Evolutionary conservation across 2,329 filamentous ascomycete genomes (phyloP).

Genomic region (Escovopsis weberi): DNA sequence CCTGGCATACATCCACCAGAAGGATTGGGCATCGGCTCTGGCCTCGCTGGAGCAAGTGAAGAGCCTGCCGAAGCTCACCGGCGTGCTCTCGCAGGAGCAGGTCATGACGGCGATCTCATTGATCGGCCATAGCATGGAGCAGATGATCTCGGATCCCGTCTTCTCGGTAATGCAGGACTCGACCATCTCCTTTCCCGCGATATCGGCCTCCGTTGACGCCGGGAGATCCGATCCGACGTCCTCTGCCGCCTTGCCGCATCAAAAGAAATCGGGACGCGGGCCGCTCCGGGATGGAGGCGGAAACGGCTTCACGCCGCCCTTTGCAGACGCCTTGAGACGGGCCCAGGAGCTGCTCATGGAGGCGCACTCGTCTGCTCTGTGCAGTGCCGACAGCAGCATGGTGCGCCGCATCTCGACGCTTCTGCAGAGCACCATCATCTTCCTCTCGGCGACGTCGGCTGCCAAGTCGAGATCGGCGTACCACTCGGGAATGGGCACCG

Average conservation of each 20-base stretch:
- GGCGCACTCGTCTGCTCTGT: constrained; percentile 42
- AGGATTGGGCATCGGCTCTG: constrained; percentile 44
- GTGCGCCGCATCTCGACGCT: constrained; percentile 50
- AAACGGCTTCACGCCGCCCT: constrained; percentile 19
- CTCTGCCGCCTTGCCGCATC: constrained; percentile 21
- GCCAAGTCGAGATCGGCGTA: constrained; percentile 29
- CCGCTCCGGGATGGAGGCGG: constrained; percentile 4
- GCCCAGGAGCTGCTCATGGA: constrained; percentile 53
- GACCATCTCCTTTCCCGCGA: constrained; percentile 71
- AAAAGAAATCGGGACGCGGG: constrained; percentile 9
- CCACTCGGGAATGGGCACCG: constrained; percentile 44
- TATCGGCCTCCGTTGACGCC: constrained; percentile 31
- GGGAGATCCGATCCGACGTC: constrained; percentile 20
- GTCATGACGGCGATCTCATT: constrained; percentile 54
- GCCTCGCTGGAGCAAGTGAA: constrained; percentile 36
- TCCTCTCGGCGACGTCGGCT: constrained; percentile 47
- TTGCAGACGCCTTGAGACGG: constrained; percentile 45
- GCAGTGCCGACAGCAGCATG: constrained; percentile 40
- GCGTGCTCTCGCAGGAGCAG: constrained; percentile 32
- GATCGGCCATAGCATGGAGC: constrained; percentile 51
- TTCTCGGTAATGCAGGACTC: constrained; percentile 88
- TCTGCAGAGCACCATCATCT: constrained; percentile 49
- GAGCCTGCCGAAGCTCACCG: constrained; percentile 26
- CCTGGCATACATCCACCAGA: constrained; percentile 30
- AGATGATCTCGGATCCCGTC: constrained; percentile 66